These are phyloP conservation scores for Cephalotrichum gorgonifer DNA, from an alignment of 2,329 filamentous ascomycete genomes.

Conservation along the genomic window DNA sequence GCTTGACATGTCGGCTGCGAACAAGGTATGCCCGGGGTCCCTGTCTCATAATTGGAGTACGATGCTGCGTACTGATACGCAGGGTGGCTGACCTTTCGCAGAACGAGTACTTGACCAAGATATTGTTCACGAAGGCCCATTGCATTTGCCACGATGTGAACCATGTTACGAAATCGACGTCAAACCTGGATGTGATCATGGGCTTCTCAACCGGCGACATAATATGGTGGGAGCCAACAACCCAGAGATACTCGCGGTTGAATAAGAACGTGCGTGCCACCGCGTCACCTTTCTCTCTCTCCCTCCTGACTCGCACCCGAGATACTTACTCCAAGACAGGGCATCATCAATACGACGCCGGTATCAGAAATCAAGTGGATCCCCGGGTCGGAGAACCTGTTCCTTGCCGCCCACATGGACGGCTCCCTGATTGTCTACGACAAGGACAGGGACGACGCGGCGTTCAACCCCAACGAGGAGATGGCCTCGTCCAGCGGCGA, in stretches of 20 bases:
- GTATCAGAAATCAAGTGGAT: conserved; percentile 88
- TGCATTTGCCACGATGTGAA: conserved; percentile 94
- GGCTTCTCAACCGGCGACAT: conserved; percentile 95
- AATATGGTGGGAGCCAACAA: conserved; percentile 97
- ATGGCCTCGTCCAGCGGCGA: conserved; percentile 22
- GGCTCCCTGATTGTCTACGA: conserved; percentile 89
- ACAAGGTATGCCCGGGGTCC: conserved; percentile 38
- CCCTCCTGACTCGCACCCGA: conserved; percentile 2
- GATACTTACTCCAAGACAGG: conserved; percentile 37
- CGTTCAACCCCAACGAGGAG: conserved; percentile 63
- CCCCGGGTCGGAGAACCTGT: conserved; percentile 85
- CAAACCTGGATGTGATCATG: conserved; percentile 85
- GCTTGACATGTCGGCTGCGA: conserved; percentile 74
- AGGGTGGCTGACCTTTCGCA: conserved; percentile 21
- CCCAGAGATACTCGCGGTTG: conserved; percentile 86
- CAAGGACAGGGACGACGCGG: conserved; percentile 87
- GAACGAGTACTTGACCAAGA: conserved; percentile 88
- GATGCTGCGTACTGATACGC: too few species aligned
- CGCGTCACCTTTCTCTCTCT: conserved; percentile 1
- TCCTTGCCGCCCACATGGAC: conserved; percentile 86
- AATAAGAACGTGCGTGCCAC: conserved; percentile 72
- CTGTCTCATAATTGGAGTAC: not conserved
- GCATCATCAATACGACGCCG: conserved; percentile 75
- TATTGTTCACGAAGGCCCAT: conserved; percentile 93
- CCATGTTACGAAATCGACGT: conserved; percentile 62